Conservation (phyloP, 176 grass and related monocot species). For the Triticum aestivum region DNA sequence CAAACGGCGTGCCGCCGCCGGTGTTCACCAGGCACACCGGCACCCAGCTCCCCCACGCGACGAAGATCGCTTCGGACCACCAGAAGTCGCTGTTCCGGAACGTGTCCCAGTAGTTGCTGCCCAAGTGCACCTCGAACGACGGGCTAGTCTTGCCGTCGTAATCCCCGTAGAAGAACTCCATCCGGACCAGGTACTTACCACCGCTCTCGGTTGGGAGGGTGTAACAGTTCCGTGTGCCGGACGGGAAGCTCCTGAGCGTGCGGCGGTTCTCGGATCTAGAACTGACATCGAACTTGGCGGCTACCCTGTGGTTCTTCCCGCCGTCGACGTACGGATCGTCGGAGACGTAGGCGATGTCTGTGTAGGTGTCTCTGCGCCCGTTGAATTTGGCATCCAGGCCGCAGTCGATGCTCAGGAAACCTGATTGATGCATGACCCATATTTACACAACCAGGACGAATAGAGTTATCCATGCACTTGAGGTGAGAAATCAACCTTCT, state of each 20-base stretch:
- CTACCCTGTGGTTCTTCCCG: background rate
- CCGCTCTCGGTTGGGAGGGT: constrained; percentile 17
- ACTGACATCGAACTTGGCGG: background rate
- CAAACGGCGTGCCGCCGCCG: constrained; percentile 34
- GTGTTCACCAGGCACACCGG: constrained; percentile 45
- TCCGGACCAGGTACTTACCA: constrained; percentile 7
- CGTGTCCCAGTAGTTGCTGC: background rate
- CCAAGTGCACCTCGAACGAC: constrained; percentile 33
- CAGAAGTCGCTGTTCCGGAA: too few species aligned
- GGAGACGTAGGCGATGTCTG: background rate
- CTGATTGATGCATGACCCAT: background rate
- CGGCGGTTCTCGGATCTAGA: background rate
- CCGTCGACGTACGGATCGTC: background rate
- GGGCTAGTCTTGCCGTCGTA: constrained; percentile 20
- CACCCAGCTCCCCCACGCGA: background rate
- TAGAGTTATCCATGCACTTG: background rate
- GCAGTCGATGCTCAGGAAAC: constrained; percentile 6
- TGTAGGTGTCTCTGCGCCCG: background rate
- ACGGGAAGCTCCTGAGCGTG: constrained; percentile 40
- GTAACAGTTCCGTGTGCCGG: constrained; percentile 35
- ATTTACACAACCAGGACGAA: background rate
- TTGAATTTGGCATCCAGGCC: background rate
- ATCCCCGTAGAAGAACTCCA: constrained; percentile 17
- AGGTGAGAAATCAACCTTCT: background rate
- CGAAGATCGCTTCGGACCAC: background rate